Base-by-base conservation (phyloP, 768 basidiomycete genomes). In the Antrodiella citrinella region DNA sequence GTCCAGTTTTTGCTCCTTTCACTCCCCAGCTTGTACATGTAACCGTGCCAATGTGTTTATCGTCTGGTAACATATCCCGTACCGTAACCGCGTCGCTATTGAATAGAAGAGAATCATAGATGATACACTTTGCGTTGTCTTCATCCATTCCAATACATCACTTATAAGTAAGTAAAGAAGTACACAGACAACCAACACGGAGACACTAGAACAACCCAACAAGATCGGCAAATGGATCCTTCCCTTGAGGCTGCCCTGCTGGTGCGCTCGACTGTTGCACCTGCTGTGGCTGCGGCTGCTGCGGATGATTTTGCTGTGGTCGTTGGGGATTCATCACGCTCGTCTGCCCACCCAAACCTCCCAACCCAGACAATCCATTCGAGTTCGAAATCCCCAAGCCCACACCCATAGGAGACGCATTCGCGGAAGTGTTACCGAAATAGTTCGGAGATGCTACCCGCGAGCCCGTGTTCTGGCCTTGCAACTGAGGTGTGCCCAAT, bases 201-300 rank as follows among this genome's bases (percentile, higher is more conserved):
- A 21, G 24, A 39, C 45, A 46, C 61, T 61, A 91, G 63, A 91
- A 90, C 49, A 91, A 66, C 18, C 83, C 83, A 2, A 75, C 87
- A 26, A 91, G 71, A 67, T 91, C 89, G 4, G 87, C 86, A 59
- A 91, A 91, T 39, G 90, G 89, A 65, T 91, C 89, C 62, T 87
- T 91, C 50, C 68, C 72, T 54, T 77, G 73, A 41, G 63, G 57
- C 54, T 68, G 43, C 30, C 30, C 30, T 7, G 30, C 7, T 15
- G 30, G 30, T 7, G 7, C 15, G 51, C 60, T 56, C 24, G 58
- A 54, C 12, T 43, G 57, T 48, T 4, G 61, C 48, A 45, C 52
- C 53, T 39, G 58, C 44, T 21, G 39, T 48, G 24, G 57, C 46
- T 44, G 59, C 4, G 63, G 58, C 42, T 55, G 66, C 15, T 49